These are phyloP conservation scores for Tolypocladium tundrense DNA, from an alignment of 2,329 filamentous ascomycete genomes.

Conservation along the genomic window DNA sequence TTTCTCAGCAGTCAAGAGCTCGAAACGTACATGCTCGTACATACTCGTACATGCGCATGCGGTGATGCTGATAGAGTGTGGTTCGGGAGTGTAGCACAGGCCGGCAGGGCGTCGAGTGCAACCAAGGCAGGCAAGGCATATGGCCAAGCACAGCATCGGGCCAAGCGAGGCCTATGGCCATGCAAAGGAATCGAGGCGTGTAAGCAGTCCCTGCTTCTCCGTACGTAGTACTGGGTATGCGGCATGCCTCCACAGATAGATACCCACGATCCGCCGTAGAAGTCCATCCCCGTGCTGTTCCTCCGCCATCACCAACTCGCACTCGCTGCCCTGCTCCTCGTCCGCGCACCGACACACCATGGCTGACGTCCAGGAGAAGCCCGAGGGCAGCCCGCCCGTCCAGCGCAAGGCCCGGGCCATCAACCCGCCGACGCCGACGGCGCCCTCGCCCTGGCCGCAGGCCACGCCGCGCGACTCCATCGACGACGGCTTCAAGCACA, in stretches of 20 bases:
- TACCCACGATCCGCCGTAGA: not conserved
- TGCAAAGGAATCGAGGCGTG: not conserved
- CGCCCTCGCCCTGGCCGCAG: not conserved
- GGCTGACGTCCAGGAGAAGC: not conserved
- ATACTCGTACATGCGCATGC: not conserved
- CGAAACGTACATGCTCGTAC: not conserved
- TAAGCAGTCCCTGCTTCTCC: not conserved
- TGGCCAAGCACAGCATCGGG: too few species aligned
- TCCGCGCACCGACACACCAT: not conserved
- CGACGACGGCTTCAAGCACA: conserved; percentile 4
- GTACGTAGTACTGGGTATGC: not conserved
- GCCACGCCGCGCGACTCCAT: conserved; percentile 1
- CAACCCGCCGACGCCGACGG: not conserved
- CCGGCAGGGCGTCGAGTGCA: not conserved
- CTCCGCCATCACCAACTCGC: not conserved
- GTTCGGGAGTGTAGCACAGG: not conserved
- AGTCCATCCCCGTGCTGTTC: not conserved
- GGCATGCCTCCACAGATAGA: not conserved
- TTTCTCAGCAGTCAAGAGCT: not conserved
- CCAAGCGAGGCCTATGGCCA: too few species aligned
- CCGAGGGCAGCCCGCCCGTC: not conserved
- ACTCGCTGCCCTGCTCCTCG: not conserved
- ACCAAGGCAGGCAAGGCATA: not conserved
- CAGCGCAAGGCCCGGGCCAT: not conserved
- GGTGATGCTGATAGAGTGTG: not conserved